Conservation (phyloP, 352 stramenopile genomes). For the Phytopythium mirpurense region DNA sequence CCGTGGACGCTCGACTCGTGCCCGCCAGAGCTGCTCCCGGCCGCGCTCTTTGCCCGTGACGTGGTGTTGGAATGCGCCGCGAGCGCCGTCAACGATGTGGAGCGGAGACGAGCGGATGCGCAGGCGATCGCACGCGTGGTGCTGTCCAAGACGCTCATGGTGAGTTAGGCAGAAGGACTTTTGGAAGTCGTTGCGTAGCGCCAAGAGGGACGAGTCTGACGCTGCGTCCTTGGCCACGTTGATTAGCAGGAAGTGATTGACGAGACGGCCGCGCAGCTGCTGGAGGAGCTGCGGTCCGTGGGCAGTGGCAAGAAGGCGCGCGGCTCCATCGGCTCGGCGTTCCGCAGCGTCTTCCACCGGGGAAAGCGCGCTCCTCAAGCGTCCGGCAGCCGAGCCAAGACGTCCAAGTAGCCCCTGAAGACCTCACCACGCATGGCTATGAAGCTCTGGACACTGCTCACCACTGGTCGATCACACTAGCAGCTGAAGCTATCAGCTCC, state of each 20-base stretch:
- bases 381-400: neutral
- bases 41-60: conserved; percentile 33
- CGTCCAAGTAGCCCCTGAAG: conserved; percentile 2
- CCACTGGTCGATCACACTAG: neutral
- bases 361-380: neutral
- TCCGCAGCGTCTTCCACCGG: conserved; percentile 2
- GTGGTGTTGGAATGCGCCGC: conserved; percentile 43
- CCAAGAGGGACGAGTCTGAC: too few species aligned
- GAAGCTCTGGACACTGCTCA: neutral
- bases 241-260: neutral
- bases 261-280: conserved; percentile 6
- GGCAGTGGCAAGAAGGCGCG: conserved; percentile 16
- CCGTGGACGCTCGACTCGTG: conserved; percentile 43
- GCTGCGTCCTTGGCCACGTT: too few species aligned
- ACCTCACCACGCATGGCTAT: too few species aligned
- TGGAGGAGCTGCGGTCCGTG: conserved; percentile 20
- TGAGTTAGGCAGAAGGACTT: neutral
- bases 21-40: conserved; percentile 16
- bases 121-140: neutral
- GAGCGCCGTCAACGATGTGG: conserved; percentile 21
- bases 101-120: neutral
- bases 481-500: conserved; percentile 9
- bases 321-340: conserved; percentile 1
- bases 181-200: too few species aligned
- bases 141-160: neutral